Conservation (phyloP, 2,329 filamentous ascomycete genomes). For the Sclerotinia minor region DNA sequence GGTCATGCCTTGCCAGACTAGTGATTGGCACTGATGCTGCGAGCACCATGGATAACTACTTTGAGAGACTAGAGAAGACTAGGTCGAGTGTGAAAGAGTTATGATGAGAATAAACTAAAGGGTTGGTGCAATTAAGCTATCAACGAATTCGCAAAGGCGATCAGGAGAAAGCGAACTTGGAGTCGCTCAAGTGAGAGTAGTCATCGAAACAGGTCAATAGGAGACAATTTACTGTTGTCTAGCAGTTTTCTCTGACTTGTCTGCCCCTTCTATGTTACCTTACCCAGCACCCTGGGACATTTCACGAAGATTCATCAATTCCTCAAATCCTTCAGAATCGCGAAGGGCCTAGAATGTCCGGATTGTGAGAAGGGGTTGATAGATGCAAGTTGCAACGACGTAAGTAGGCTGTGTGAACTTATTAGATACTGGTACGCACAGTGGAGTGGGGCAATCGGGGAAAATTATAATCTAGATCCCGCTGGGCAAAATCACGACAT, state of each 20-base stretch:
- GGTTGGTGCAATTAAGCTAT: constrained; percentile 53
- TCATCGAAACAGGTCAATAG: background rate
- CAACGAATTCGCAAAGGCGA: constrained; percentile 36
- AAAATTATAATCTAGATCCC: background rate
- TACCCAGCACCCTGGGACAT: background rate
- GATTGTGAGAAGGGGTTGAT: background rate
- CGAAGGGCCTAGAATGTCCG: background rate
- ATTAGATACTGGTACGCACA: background rate
- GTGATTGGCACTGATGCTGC: constrained; percentile 43
- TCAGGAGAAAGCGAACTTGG: constrained; percentile 18
- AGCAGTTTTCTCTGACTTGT: background rate
- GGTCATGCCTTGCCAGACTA: constrained; percentile 46
- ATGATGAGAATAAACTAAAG: constrained; percentile 49
- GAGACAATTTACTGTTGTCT: background rate
- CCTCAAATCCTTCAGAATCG: background rate
- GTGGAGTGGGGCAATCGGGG: constrained; percentile 12
- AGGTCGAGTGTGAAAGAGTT: constrained; percentile 48
- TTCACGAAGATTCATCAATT: background rate
- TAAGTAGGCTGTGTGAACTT: background rate
- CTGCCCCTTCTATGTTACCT: background rate
- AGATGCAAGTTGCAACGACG: background rate
- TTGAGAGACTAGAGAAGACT: constrained; percentile 46
- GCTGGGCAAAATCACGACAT: constrained; percentile 20
- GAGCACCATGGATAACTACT: constrained; percentile 47
- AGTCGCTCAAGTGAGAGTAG: constrained; percentile 16